A percentile compares a stretch with the other conserved stretches of the same genome.
Evolutionary conservation across 1,284 basidiomycete species (phyloP).

Genomic region (Cryptococcus sp.): DNA sequence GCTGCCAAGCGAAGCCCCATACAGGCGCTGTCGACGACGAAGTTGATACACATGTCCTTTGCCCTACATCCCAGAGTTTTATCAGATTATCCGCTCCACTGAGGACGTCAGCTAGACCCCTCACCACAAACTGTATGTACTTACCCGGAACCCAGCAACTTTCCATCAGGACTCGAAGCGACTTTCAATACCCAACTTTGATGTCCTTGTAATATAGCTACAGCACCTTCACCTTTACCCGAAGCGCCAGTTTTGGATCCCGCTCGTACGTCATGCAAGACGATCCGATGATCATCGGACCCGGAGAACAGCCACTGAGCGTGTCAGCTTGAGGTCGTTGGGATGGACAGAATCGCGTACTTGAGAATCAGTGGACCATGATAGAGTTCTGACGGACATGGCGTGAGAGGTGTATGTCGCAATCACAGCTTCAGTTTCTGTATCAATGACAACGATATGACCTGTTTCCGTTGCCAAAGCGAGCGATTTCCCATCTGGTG

Average conservation of each 20-base stretch:
- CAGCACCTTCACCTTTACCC: constrained; percentile 63
- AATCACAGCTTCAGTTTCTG: constrained; percentile 59
- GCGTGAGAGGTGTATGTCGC: constrained; percentile 76
- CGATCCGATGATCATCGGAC: constrained; percentile 80
- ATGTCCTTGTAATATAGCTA: constrained; percentile 76
- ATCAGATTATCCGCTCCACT: constrained; percentile 69
- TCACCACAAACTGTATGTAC: constrained; percentile 22
- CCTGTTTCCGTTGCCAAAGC: constrained; percentile 74
- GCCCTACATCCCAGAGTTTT: constrained; percentile 80
- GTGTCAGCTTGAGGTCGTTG: too few relatives aligned
- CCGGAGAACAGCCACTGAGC: constrained; percentile 70
- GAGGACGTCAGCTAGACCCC: background rate
- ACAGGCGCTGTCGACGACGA: constrained; percentile 72
- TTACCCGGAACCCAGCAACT: constrained; percentile 72
- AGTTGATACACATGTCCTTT: constrained; percentile 70
- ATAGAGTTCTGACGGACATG: constrained; percentile 71
- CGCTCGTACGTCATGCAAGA: constrained; percentile 70
- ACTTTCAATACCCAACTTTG: constrained; percentile 77
- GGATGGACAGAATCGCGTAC: constrained; percentile 36
- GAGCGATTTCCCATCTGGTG: constrained; percentile 72
- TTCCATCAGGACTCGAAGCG: constrained; percentile 71
- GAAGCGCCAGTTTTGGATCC: constrained; percentile 26
- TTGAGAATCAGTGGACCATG: constrained; percentile 76
- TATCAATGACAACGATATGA: constrained; percentile 73
- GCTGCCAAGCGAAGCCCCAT: constrained; percentile 80